Conservation (phyloP, 2,329 filamentous ascomycete genomes). For the Geoglossum cookeanum region DNA sequence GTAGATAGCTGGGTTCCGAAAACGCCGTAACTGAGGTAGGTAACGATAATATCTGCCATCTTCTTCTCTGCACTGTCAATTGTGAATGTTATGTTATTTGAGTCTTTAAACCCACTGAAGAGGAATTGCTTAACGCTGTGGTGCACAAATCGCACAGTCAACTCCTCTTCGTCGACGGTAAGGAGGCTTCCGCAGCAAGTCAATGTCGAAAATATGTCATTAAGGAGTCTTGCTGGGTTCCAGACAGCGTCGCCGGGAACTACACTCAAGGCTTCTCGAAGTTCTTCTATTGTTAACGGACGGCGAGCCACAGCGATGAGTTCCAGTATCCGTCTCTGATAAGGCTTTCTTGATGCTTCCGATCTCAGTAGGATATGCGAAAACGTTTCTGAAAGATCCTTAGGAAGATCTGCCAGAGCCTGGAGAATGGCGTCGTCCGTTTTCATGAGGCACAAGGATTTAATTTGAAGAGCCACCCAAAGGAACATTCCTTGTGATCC, state of each 20-base stretch:
- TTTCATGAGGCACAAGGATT: conserved; percentile 17
- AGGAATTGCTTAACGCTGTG: conserved; percentile 21
- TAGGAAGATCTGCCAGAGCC: conserved; percentile 16
- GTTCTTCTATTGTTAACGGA: conserved; percentile 17
- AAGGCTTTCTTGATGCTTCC: conserved; percentile 6
- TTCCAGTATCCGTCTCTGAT: conserved; percentile 16
- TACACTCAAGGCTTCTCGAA: conserved; percentile 23
- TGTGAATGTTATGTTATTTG: conserved; percentile 7
- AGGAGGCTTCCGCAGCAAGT: conserved; percentile 19
- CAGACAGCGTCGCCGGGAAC: conserved; percentile 15
- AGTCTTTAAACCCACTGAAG: conserved; percentile 8
- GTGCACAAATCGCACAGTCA: conserved; percentile 17
- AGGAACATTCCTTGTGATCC: conserved; percentile 23
- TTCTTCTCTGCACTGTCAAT: conserved; percentile 7
- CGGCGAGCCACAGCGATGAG: conserved; percentile 16
- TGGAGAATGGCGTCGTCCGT: conserved; percentile 21
- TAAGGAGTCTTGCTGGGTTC: conserved; percentile 12
- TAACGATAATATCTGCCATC: conserved; percentile 15
- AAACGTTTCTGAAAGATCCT: conserved; percentile 17
- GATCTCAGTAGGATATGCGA: conserved; percentile 15
- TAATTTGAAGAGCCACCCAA: conserved; percentile 20
- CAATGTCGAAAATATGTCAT: conserved; percentile 13
- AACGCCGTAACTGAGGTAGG: conserved; percentile 16
- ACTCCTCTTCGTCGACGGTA: conserved; percentile 19
- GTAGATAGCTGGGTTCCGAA: conserved; percentile 9